Percentiles rank a stretch among this genome's conserved stretches.
These are phyloP conservation scores for Bruguiera sexangula DNA, from an alignment of 345 rosid genomes.

Conservation along the genomic window DNA sequence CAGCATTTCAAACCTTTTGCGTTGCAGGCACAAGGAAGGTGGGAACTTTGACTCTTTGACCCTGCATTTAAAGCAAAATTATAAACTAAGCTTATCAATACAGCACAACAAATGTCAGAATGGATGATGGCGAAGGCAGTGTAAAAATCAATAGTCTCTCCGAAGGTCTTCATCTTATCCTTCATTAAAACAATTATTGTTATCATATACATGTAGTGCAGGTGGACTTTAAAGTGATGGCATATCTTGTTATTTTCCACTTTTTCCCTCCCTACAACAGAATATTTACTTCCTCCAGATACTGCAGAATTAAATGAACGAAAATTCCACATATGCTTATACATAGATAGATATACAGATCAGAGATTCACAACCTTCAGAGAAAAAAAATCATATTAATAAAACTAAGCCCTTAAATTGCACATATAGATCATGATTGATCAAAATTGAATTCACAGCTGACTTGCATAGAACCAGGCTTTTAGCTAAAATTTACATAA, in stretches of 20 bases:
- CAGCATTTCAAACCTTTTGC: conserved; percentile 55
- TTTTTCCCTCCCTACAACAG: too few species aligned
- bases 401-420: too few species aligned
- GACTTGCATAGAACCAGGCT: too few species aligned
- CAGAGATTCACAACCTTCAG: too few species aligned
- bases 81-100: neutral
- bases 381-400: too few species aligned
- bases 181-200: neutral
- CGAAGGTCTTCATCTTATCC: neutral
- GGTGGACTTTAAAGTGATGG: neutral
- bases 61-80: conserved; percentile 40
- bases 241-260: neutral
- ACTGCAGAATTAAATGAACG: too few species aligned
- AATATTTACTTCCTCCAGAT: too few species aligned
- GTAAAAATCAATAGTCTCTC: neutral
- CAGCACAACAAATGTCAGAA: neutral
- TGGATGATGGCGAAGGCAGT: neutral
- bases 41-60: conserved; percentile 86
- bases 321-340: too few species aligned
- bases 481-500: neutral
- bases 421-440: too few species aligned
- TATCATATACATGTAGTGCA: neutral
- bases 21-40: conserved; percentile 98
- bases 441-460: too few species aligned
- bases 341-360: too few species aligned